Evolutionary conservation across 306 rosid genomes (phyloP).

Genomic region (Luffa aegyptiaca): DNA sequence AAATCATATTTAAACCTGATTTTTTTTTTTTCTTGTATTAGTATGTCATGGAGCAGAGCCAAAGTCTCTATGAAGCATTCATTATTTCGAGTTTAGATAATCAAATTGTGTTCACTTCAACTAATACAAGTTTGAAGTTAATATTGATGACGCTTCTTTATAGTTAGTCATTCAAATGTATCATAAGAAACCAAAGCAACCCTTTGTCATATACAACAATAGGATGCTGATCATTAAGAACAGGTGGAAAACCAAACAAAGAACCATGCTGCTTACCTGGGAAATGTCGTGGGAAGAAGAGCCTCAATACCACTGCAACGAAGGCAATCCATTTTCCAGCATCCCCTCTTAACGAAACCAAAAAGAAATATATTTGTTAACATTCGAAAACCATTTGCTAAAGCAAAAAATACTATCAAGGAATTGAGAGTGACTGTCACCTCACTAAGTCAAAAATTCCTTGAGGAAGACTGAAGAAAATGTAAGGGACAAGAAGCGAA

Average conservation of each 20-base stretch:
- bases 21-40: background rate
- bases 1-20: background rate
- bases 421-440: slow-evolving; percentile 21
- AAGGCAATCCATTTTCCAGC: slow-evolving; percentile 78
- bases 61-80: background rate
- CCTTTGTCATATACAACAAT: background rate
- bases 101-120: background rate
- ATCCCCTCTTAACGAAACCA: slow-evolving; percentile 44
- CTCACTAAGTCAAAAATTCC: slow-evolving; percentile 48
- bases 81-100: background rate
- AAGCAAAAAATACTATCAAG: background rate
- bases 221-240: background rate
- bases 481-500: slow-evolving; percentile 71
- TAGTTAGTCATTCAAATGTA: background rate
- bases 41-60: background rate
- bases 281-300: slow-evolving; percentile 73
- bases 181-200: background rate
- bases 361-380: slow-evolving; percentile 3
- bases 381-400: background rate
- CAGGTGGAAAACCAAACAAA: background rate
- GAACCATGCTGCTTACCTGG: slow-evolving; percentile 39
- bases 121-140: background rate
- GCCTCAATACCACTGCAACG: slow-evolving; percentile 61
- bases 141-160: background rate
- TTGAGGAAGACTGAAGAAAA: slow-evolving; percentile 74